These are phyloP conservation scores for Trypanosomatidae sp. DNA, from an alignment of 208 protist genomes.

Conservation along the genomic window DNA sequence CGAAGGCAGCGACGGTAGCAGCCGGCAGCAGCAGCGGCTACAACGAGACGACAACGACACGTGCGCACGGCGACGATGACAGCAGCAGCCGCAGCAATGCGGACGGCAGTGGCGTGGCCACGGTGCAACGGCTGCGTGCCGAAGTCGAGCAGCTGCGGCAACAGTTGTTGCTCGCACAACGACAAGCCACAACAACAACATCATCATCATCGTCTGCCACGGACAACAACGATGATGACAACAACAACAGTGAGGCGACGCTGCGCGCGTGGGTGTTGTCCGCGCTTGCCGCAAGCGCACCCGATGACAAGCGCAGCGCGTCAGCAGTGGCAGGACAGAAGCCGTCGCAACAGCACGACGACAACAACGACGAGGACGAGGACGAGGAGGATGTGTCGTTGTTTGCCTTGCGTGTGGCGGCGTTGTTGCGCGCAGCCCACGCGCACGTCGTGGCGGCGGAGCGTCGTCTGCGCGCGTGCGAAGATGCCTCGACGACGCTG, in stretches of 20 bases:
- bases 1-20: constrained; percentile 1
- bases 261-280: neutral
- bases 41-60: neutral
- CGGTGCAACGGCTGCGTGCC: no score
- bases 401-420: neutral
- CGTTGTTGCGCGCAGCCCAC: neutral
- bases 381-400: neutral
- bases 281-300: neutral
- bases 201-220: no score
- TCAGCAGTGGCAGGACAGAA: neutral
- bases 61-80: neutral
- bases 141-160: no score
- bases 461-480: neutral
- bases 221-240: no score
- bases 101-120: no score
- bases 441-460: neutral
- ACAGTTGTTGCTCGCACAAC: no score
- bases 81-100: no score
- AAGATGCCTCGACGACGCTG: neutral
- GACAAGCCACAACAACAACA: no score
- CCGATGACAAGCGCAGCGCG: neutral
- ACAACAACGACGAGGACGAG: neutral
- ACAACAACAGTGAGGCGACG: neutral
- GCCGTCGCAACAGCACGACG: neutral
- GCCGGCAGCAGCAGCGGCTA: neutral